phyloP scores from a whole-genome alignment of 371 early-diverging fungal species.

The Syncephalastrum contaminatum region DNA sequence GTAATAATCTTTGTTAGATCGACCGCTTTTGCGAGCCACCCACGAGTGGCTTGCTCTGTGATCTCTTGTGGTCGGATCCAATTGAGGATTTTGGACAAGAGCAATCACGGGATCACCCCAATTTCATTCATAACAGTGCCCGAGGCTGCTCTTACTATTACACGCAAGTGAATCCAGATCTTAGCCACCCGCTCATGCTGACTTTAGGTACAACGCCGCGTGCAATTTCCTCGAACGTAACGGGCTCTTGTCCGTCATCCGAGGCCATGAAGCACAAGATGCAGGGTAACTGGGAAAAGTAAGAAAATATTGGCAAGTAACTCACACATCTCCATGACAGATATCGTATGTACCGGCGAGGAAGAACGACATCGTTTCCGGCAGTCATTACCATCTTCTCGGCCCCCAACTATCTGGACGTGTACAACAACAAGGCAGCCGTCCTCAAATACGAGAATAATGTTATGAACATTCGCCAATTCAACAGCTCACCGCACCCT shows the following conservation, averaged over 20 bases:
- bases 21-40: conserved; percentile 96
- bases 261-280: conserved; percentile 99
- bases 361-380: conserved; percentile 90
- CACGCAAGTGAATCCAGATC: conserved; percentile 45
- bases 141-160: conserved; percentile 96
- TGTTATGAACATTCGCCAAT: conserved; percentile 95
- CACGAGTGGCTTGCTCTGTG: conserved; percentile 95
- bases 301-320: conserved; percentile 11
- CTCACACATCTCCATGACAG: conserved; percentile 15
- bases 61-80: conserved; percentile 98
- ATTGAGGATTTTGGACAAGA: conserved; percentile 92
- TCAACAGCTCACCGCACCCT: conserved; percentile 88
- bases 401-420: conserved; percentile 97
- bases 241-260: conserved; percentile 88
- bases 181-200: conserved; percentile 1
- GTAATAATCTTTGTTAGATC: conserved; percentile 45
- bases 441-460: conserved; percentile 95
- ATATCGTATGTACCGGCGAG: conserved; percentile 93
- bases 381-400: conserved; percentile 97
- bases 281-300: conserved; percentile 59
- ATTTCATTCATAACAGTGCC: conserved; percentile 89
- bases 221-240: conserved; percentile 93
- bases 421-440: conserved; percentile 98
- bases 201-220: conserved; percentile 78
- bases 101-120: conserved; percentile 54